Evolutionary conservation across 139 green algal species (phyloP), one percentile per base, ranked within the genome.

Genomic region (Astrephomene gubernaculifera): DNA sequence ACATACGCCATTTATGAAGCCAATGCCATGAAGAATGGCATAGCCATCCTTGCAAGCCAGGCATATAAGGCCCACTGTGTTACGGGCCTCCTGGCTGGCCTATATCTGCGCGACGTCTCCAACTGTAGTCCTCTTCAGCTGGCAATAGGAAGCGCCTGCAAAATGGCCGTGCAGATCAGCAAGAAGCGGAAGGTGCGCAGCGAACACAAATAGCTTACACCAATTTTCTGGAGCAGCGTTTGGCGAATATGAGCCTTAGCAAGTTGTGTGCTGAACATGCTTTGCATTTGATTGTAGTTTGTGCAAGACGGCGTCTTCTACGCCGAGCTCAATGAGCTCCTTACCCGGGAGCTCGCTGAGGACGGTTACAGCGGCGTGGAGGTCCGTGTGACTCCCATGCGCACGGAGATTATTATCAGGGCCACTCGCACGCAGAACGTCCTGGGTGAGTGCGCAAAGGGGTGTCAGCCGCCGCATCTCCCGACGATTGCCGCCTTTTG

Each of bases 401-500:
- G 96, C 83, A 99, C 97, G 44, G 98, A 99, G 93, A 98, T 99
- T 87, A 99, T 99, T 92, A 99, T 99, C 92, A 94, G 96, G 39
- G 98, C 98, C 54, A 99, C 98, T 29, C 94, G 96, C 65, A 99
- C 98, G 27, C 96, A 99, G 92, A 98, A 96, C 82, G 98, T 99
- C 39, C 95, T 99, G 57, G 98, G 97, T 97, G 83, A 93, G 88
- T 49, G 38, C 6, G n/a, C n/a, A n/a, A n/a, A n/a, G n/a, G n/a
- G n/a, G n/a, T n/a, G n/a, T n/a, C n/a, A n/a, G n/a, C n/a, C n/a
- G n/a, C n/a, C n/a, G n/a, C n/a, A n/a, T n/a, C n/a, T n/a, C n/a
- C n/a, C n/a, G n/a, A n/a, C n/a, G n/a, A n/a, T n/a, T n/a, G n/a
- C n/a, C n/a, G n/a, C n/a, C n/a, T n/a, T n/a, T n/a, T n/a, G n/a